A percentile compares a stretch with the other conserved stretches of the same genome.
These are phyloP conservation scores for Cyclotella atomus DNA, from an alignment of 108 stramenopile species.

Conservation along the genomic window DNA sequence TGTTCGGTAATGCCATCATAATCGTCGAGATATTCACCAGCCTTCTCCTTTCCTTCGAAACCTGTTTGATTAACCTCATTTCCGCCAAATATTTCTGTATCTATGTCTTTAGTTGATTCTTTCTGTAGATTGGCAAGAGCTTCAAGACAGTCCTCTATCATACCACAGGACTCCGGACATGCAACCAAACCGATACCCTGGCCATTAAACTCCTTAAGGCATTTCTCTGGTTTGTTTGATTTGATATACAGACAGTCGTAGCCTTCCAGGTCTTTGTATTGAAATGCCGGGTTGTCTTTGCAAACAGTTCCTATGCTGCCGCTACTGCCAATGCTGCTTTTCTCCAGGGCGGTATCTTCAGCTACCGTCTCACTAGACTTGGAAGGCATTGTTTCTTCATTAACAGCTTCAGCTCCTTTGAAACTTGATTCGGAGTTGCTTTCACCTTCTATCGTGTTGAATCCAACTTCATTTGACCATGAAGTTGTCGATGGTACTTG, in stretches of 20 bases:
- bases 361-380: neutral
- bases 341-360: neutral
- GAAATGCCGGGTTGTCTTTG: slow-evolving; percentile 30
- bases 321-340: neutral
- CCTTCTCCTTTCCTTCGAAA: too few relatives aligned
- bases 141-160: slow-evolving; percentile 33
- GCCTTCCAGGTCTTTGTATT: slow-evolving; percentile 24
- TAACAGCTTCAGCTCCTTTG: neutral
- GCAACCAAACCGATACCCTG: slow-evolving; percentile 17
- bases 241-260: slow-evolving; percentile 33
- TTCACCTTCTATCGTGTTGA: too few relatives aligned
- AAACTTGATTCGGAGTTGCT: too few relatives aligned
- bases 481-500: too few relatives aligned
- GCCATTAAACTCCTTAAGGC: slow-evolving; percentile 32
- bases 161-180: slow-evolving; percentile 34
- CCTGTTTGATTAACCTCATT: too few relatives aligned
- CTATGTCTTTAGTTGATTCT: neutral
- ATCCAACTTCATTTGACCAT: neutral
- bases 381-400: neutral
- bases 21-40: too few relatives aligned
- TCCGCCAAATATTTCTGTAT: too few relatives aligned
- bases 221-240: slow-evolving; percentile 21
- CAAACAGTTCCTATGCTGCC: neutral
- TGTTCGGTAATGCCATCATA: too few relatives aligned
- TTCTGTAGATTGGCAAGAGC: neutral